These are phyloP conservation scores for Mucor plumbeus DNA, from an alignment of 371 early-diverging fungal species.

Conservation along the genomic window DNA sequence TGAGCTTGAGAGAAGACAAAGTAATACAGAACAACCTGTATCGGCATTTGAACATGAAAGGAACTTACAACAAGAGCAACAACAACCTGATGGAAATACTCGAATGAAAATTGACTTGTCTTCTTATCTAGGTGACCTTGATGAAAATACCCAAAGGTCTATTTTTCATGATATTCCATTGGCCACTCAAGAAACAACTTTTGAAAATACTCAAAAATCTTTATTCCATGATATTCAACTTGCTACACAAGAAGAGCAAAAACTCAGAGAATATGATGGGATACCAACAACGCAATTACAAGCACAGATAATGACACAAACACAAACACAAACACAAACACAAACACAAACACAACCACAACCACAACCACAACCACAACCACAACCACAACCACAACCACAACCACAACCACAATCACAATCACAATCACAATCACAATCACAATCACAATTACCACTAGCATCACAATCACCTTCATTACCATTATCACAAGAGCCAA, in stretches of 20 bases:
- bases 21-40: background rate
- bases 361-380: background rate
- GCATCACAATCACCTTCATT: background rate
- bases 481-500: background rate
- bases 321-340: too few species aligned
- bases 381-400: background rate
- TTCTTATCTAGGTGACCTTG: background rate
- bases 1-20: background rate
- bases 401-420: background rate
- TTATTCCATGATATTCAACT: background rate
- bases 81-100: background rate
- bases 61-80: background rate
- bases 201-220: background rate
- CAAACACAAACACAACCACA: too few species aligned
- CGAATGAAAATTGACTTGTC: background rate
- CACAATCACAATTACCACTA: background rate
- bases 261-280: background rate
- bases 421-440: background rate
- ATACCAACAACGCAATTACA: background rate
- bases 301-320: background rate
- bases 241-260: constrained; percentile 10
- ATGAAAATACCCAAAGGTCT: background rate
- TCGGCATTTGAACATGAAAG: background rate
- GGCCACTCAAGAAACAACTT: background rate
- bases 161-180: constrained; percentile 3